These are phyloP conservation scores for Diospyros lotus DNA, from an alignment of 148 eudicot genomes.

Conservation along the genomic window DNA sequence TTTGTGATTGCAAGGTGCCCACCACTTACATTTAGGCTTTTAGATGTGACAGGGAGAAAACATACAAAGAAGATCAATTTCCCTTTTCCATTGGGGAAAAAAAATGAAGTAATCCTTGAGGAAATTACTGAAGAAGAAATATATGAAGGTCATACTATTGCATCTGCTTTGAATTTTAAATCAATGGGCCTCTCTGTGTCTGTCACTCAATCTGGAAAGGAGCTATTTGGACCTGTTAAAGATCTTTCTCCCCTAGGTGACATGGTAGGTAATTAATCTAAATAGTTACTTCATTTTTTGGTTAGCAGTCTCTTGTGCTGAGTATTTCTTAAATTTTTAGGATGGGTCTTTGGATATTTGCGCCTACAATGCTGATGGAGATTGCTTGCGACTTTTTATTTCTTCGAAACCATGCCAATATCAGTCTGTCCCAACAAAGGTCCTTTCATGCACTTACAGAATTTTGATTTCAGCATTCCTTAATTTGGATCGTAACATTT, in stretches of 20 bases:
- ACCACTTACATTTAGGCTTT: constrained; percentile 59
- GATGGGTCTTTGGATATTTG: constrained; percentile 82
- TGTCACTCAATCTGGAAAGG: constrained; percentile 44
- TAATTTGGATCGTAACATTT: not conserved
- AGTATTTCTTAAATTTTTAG: constrained; percentile 27
- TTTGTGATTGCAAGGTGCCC: constrained; percentile 82
- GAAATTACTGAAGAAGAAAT: constrained; percentile 89
- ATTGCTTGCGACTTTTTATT: constrained; percentile 75
- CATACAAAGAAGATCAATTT: constrained; percentile 35
- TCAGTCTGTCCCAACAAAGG: constrained; percentile 97
- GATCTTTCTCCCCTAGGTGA: constrained; percentile 90
- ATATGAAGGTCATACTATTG: constrained; percentile 80
- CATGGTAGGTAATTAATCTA: constrained; percentile 50
- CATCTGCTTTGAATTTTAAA: constrained; percentile 82
- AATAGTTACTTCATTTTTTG: not conserved
- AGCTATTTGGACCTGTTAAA: constrained; percentile 60
- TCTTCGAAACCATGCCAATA: constrained; percentile 83
- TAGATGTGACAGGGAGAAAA: constrained; percentile 36
- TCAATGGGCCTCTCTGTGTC: constrained; percentile 63
- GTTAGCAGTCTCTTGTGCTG: not conserved
- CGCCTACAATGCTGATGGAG: constrained; percentile 74
- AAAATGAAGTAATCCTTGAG: constrained; percentile 44
- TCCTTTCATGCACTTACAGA: constrained; percentile 20
- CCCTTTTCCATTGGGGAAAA: constrained; percentile 46
- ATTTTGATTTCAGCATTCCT: constrained; percentile 10